phyloP scores from a whole-genome alignment of 2,329 filamentous ascomycete genomes.

The Penicillium paneum region DNA sequence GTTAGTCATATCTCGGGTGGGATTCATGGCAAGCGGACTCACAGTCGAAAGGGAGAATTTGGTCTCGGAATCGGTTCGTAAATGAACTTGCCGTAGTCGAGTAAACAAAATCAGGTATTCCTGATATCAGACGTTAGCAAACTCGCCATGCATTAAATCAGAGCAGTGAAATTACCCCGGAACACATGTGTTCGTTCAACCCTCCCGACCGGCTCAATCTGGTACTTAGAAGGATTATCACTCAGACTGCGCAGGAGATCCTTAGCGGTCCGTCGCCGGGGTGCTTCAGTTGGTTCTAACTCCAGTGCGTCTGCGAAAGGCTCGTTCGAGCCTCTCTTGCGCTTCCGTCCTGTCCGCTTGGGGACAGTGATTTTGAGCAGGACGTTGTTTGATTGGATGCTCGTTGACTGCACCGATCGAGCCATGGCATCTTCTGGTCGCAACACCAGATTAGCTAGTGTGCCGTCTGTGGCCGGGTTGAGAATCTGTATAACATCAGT shows the following conservation, averaged over 20 bases:
- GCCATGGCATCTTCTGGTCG: constrained; percentile 76
- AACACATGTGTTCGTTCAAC: constrained; percentile 83
- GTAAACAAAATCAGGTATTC: constrained; percentile 82
- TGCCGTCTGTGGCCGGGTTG: constrained; percentile 45
- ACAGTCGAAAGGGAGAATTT: constrained; percentile 71
- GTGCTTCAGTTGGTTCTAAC: constrained; percentile 13
- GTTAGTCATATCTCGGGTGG: not conserved
- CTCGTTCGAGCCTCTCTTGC: constrained; percentile 71
- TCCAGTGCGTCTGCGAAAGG: constrained; percentile 55
- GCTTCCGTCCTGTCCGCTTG: constrained; percentile 78
- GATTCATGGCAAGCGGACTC: constrained; percentile 22
- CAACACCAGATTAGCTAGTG: constrained; percentile 66
- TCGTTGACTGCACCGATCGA: constrained; percentile 73
- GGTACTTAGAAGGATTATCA: constrained; percentile 67
- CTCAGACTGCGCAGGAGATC: constrained; percentile 52
- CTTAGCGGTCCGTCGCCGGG: constrained; percentile 24
- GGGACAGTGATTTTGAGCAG: constrained; percentile 84
- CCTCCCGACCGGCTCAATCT: constrained; percentile 66
- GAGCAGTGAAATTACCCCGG: constrained; percentile 53
- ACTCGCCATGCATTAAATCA: not conserved
- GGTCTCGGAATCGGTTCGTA: constrained; percentile 66
- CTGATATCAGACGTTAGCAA: constrained; percentile 33
- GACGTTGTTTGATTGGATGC: constrained; percentile 74
- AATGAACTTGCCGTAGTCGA: constrained; percentile 66
- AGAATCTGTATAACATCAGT: constrained; percentile 41